A percentile compares a stretch with the other conserved stretches of the same genome.
Conservation (phyloP, 1,284 basidiomycete genomes). For the Cryptococcus sp. region DNA sequence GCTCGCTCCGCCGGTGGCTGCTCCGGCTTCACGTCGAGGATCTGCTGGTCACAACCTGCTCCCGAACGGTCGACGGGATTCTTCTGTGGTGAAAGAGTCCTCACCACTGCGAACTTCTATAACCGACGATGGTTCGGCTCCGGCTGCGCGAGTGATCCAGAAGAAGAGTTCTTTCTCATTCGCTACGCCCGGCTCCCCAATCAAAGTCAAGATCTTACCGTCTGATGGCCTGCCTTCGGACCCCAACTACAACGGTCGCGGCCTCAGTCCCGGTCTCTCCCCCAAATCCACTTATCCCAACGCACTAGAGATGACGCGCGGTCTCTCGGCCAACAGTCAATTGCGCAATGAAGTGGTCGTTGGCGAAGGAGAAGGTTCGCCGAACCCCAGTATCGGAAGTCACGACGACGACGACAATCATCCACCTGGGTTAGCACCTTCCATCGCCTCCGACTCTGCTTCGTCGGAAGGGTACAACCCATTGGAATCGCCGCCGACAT, state of each 20-base stretch:
- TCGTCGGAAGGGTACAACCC: slow-evolving; percentile 34
- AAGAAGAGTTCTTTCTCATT: slow-evolving; percentile 37
- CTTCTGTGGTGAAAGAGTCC: background rate
- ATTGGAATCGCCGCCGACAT: slow-evolving; percentile 28
- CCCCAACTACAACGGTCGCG: too few species aligned
- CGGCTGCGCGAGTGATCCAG: slow-evolving; percentile 10
- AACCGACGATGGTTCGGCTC: background rate
- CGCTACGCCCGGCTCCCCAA: slow-evolving; percentile 31
- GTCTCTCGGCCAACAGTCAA: slow-evolving; percentile 20
- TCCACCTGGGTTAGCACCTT: slow-evolving; percentile 38
- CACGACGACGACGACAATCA: slow-evolving; percentile 13
- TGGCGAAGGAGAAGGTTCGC: background rate
- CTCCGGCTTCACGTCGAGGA: background rate
- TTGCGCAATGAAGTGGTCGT: slow-evolving; percentile 19
- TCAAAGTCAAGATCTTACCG: slow-evolving; percentile 19
- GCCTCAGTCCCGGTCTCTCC: slow-evolving; percentile 12
- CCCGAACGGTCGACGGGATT: background rate
- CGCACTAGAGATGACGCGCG: slow-evolving; percentile 8
- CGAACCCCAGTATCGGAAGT: background rate
- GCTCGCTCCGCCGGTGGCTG: background rate
- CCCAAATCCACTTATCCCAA: slow-evolving; percentile 8
- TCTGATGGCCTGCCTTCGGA: background rate
- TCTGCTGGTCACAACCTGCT: background rate
- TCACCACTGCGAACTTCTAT: slow-evolving; percentile 12
- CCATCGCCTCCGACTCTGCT: slow-evolving; percentile 38